These are phyloP conservation scores for Ceratocystis albifundus DNA, from an alignment of 2,329 filamentous ascomycete species.

Conservation along the genomic window DNA sequence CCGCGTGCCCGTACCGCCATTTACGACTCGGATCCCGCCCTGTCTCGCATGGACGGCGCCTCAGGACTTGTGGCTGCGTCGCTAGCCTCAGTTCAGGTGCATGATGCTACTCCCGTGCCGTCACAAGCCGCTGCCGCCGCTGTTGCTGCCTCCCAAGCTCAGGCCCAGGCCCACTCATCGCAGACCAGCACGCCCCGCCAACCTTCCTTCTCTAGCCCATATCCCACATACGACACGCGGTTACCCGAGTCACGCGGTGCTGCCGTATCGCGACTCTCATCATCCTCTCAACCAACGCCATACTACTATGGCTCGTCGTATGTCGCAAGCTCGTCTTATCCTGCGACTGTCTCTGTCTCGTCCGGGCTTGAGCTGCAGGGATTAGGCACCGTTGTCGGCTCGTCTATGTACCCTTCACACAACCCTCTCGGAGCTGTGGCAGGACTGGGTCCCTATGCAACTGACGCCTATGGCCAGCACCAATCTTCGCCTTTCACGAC, in stretches of 20 bases:
- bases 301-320: conserved; percentile 22
- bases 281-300: conserved; percentile 10
- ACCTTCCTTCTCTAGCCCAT: conserved; percentile 18
- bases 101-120: neutral
- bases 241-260: conserved; percentile 18
- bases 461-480: conserved; percentile 21
- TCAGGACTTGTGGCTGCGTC: conserved; percentile 1
- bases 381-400: conserved; percentile 13
- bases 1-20: conserved; percentile 21
- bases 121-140: neutral
- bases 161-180: conserved; percentile 19
- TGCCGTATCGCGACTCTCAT: conserved; percentile 12
- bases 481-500: conserved; percentile 19
- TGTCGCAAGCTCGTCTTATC: conserved; percentile 19
- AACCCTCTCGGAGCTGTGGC: conserved; percentile 11
- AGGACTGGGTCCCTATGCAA: conserved; percentile 11
- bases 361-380: conserved; percentile 17
- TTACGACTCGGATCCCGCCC: conserved; percentile 19
- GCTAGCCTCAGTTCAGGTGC: neutral
- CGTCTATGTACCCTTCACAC: conserved; percentile 22
- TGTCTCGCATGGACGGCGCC: conserved; percentile 20
- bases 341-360: conserved; percentile 18
- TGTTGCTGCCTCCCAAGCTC: neutral
- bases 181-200: conserved; percentile 22
- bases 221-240: conserved; percentile 15